phyloP scores from a whole-genome alignment of 352 stramenopile genomes.

The Blastocystis sp. region DNA sequence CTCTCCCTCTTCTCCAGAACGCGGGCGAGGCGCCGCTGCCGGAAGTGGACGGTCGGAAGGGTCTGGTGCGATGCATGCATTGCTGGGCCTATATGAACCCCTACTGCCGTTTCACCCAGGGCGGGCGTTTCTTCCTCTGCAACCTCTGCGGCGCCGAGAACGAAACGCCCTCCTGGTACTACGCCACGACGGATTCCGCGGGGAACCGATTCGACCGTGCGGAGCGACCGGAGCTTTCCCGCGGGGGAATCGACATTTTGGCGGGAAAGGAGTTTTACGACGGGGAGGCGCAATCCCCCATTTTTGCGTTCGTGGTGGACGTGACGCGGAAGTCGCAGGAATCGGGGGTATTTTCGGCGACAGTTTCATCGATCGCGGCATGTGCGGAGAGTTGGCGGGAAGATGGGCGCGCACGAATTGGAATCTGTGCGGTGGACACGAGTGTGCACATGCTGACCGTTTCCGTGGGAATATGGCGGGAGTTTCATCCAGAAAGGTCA shows the following conservation, averaged over 20 bases:
- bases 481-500: slow-evolving; percentile 7
- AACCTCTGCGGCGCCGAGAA: slow-evolving; percentile 46
- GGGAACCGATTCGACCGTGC: slow-evolving; percentile 6
- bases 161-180: slow-evolving; percentile 19
- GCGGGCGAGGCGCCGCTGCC: neutral
- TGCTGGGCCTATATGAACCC: slow-evolving; percentile 53
- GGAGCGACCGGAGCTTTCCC: slow-evolving; percentile 48
- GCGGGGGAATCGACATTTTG: neutral
- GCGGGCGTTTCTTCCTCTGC: slow-evolving; percentile 1
- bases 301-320: slow-evolving; percentile 50
- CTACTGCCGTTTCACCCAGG: neutral
- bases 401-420: neutral
- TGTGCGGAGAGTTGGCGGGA: slow-evolving; percentile 21
- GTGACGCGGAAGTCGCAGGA: neutral
- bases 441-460: neutral
- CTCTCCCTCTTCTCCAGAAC: neutral
- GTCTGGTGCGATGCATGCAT: slow-evolving; percentile 19
- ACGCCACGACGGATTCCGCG: neutral
- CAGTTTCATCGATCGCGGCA: neutral
- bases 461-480: neutral
- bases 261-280: slow-evolving; percentile 18
- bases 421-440: slow-evolving; percentile 42
- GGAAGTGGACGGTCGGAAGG: neutral
- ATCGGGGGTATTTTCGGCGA: slow-evolving; percentile 3
- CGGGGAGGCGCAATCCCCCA: neutral